Evolutionary conservation across 1,139 yeast genomes (phyloP).

Genomic region (Saccharomyces hybrid): DNA sequence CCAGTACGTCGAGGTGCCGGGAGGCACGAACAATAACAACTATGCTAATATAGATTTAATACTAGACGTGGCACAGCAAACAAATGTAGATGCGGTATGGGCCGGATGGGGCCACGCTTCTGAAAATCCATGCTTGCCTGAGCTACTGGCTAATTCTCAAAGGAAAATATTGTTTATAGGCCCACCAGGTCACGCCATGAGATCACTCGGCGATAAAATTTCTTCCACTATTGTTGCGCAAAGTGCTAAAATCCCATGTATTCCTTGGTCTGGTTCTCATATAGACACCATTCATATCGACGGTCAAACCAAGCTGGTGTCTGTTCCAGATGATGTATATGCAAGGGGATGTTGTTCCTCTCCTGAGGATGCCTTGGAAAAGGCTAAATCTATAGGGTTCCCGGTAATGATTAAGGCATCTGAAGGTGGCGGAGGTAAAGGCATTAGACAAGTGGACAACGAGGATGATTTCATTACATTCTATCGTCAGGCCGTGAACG

Average conservation of each 20-base stretch:
- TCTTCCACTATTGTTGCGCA: no score
- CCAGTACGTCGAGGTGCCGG: slow-evolving; percentile 96
- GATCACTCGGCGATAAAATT: no score
- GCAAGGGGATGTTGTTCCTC: slow-evolving; percentile 78
- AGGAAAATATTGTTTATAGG: no score
- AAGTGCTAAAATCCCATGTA: no score
- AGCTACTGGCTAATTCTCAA: slow-evolving; percentile 53
- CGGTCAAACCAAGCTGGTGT: no score
- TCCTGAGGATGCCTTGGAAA: slow-evolving; percentile 81
- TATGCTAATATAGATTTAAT: slow-evolving; percentile 96
- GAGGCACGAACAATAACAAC: slow-evolving; percentile 96
- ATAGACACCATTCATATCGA: no score
- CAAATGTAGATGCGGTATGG: slow-evolving; percentile 97
- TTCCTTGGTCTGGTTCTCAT: no score
- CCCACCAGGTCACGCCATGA: no score
- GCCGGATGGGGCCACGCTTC: slow-evolving; percentile 99
- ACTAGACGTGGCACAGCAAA: slow-evolving; percentile 94
- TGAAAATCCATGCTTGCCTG: slow-evolving; percentile 91
- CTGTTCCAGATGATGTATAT: slow-evolving; percentile 56
- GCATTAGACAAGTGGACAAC: slow-evolving; percentile 83
- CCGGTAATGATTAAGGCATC: slow-evolving; percentile 96
- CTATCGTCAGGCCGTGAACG: slow-evolving; percentile 86
- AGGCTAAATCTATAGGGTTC: slow-evolving; percentile 83
- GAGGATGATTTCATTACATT: slow-evolving; percentile 64
- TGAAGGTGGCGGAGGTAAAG: slow-evolving; percentile 99